These are phyloP conservation scores for Leccinum incarnatum DNA, from an alignment of 768 basidiomycete species.

Conservation along the genomic window DNA sequence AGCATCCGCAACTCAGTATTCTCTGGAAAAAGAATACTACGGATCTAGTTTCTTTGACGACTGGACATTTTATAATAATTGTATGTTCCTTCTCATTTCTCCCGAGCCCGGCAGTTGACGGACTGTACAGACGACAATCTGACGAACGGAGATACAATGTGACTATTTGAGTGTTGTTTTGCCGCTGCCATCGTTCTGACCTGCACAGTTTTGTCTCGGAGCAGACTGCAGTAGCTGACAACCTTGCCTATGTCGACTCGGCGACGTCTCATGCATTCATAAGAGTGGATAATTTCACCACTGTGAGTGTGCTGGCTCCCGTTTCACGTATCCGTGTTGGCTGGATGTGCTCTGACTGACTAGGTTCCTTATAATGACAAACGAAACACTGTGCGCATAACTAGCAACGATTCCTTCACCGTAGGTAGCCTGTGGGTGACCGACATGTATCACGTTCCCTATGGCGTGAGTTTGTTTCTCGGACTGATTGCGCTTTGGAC, in stretches of 20 bases:
- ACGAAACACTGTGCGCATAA: constrained; percentile 66
- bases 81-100: constrained; percentile 34
- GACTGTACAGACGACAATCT: constrained; percentile 56
- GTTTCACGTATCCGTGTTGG: neutral
- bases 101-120: neutral
- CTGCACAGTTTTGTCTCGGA: constrained; percentile 46
- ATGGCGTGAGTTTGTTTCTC: constrained; percentile 43
- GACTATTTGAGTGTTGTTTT: constrained; percentile 8
- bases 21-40: constrained; percentile 53
- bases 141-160: constrained; percentile 64
- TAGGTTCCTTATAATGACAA: constrained; percentile 46
- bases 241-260: constrained; percentile 61
- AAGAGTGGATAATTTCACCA: constrained; percentile 68
- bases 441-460: constrained; percentile 65
- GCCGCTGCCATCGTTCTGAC: constrained; percentile 1
- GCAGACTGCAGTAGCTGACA: constrained; percentile 40
- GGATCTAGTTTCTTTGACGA: constrained; percentile 64
- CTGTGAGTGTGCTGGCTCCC: constrained; percentile 30
- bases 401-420: constrained; percentile 50
- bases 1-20: constrained; percentile 40
- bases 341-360: neutral
- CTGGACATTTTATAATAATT: constrained; percentile 63
- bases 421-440: constrained; percentile 64
- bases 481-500: neutral
- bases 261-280: constrained; percentile 71